Evolutionary conservation across 2,329 filamentous ascomycete species (phyloP), one percentile per base, ranked within the genome.

Genomic region (Alternaria sp.): DNA sequence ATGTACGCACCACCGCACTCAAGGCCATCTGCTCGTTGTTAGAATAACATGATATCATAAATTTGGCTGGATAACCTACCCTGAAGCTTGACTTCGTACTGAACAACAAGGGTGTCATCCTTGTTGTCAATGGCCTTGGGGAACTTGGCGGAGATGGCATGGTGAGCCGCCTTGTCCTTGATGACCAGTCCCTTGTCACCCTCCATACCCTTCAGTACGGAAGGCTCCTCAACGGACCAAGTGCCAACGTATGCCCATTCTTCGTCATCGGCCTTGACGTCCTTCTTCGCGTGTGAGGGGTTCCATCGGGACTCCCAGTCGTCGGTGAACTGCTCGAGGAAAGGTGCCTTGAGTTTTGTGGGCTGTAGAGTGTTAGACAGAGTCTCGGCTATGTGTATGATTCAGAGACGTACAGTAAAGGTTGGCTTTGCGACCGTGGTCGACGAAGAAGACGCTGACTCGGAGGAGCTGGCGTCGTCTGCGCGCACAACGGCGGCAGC

Each of bases 41-140:
- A 76, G 75, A 62, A 59, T 61, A 40, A 8, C 19, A 25, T 7
- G 19, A n/a, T 5, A 26, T 12, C 9, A 17, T 12, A 10, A n/a
- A 12, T 7, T 11, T 3, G 9, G n/a, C 13, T 15, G 3, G 13
- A 45, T 67, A 54, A 87, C 91, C 83, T 87, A 96, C 93, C 93
- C 85, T 99, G 96, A 70, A 97, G 92, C 89, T 99, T 99, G 80
- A 98, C 96, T 83, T 99, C 96, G 81, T 99, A 99, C 84, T 99
- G 96, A 57, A 99, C 93, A 73, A 99, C 96, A 55, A 99, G 88
- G 64, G 93, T 92, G 87, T 99, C 97, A 84, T 88, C 93, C 89
- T 95, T 98, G 89, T 96, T 96, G 84, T 97, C 91, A 78, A 99
- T 92, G 84, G 92, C 91, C 87, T 96, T 93, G 81, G 92, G 90